Evolutionary conservation across 345 rosid genomes (phyloP).

Genomic region (Nephelium lappaceum): DNA sequence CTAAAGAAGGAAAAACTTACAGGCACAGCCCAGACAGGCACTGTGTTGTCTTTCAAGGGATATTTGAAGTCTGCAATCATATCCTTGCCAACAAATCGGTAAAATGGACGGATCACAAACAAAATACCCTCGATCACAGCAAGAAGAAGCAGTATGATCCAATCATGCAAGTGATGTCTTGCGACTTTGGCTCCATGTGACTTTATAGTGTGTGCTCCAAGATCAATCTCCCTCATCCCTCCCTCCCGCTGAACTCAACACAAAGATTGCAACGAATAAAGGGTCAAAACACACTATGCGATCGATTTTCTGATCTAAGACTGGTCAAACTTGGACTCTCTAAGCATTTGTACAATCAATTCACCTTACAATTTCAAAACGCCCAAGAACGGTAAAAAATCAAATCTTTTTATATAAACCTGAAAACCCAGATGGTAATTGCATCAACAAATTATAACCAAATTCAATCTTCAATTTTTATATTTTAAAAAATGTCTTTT

Average conservation of each 20-base stretch:
- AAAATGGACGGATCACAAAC: constrained; percentile 63
- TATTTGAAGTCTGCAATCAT: constrained; percentile 84
- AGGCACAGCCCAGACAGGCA: constrained; percentile 80
- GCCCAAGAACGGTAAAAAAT: not conserved
- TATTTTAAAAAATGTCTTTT: no score
- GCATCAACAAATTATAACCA: not conserved
- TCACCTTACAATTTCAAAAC: not conserved
- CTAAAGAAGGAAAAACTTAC: constrained; percentile 32
- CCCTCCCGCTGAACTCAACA: constrained; percentile 25
- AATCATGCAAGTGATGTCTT: constrained; percentile 61
- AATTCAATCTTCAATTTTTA: not conserved
- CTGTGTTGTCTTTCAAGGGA: constrained; percentile 65
- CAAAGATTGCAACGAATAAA: not conserved
- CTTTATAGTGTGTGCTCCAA: constrained; percentile 48
- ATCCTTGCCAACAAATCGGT: constrained; percentile 72
- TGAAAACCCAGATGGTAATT: not conserved
- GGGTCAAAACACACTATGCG: not conserved
- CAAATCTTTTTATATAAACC: not conserved
- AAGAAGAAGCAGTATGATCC: constrained; percentile 72
- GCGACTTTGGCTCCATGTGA: constrained; percentile 71
- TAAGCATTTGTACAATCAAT: not conserved
- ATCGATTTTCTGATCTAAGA: not conserved
- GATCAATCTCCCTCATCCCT: constrained; percentile 52
- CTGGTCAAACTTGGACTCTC: not conserved
- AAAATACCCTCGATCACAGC: constrained; percentile 42